Percentiles rank a stretch among this genome's conserved stretches.
Conservation (phyloP, 2,329 filamentous ascomycete genomes). For the Hymenoscyphus salicellus region DNA sequence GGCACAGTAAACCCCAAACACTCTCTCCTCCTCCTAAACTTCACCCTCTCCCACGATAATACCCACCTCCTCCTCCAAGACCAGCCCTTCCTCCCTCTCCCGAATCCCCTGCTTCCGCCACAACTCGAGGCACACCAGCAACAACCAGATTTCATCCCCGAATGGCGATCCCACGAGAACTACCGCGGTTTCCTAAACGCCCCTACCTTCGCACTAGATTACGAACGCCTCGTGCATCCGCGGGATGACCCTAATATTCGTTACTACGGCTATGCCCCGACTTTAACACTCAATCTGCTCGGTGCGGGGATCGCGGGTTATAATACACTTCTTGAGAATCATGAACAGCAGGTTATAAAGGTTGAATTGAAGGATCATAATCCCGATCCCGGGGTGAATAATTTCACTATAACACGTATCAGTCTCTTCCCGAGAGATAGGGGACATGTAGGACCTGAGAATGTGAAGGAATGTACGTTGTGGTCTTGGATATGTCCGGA, state of each 20-base stretch:
- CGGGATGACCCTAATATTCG: constrained; percentile 14
- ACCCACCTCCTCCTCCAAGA: constrained; percentile 24
- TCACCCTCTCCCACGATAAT: constrained; percentile 24
- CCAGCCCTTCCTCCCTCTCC: constrained; percentile 22
- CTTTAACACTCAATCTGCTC: constrained; percentile 13
- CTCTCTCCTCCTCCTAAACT: constrained; percentile 23
- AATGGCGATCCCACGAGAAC: background rate
- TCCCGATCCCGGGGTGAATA: background rate
- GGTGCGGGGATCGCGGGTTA: constrained; percentile 14
- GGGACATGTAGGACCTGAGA: background rate
- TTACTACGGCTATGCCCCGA: constrained; percentile 8
- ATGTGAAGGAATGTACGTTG: constrained; percentile 18
- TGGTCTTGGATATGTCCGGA: constrained; percentile 25
- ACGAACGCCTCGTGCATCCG: constrained; percentile 11
- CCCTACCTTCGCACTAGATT: constrained; percentile 10
- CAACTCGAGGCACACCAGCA: constrained; percentile 21
- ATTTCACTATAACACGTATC: constrained; percentile 1
- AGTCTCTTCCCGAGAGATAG: background rate
- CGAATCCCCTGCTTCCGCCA: constrained; percentile 17
- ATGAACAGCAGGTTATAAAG: constrained; percentile 5
- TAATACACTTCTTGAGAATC: constrained; percentile 2
- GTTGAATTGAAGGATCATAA: constrained; percentile 4
- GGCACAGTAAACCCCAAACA: constrained; percentile 15
- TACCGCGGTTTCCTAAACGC: background rate
- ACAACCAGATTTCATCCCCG: background rate